A percentile compares a stretch with the other conserved stretches of the same genome.
phyloP scores from a whole-genome alignment of 345 rosid genomes.

The Pugionium dolabratum region DNA sequence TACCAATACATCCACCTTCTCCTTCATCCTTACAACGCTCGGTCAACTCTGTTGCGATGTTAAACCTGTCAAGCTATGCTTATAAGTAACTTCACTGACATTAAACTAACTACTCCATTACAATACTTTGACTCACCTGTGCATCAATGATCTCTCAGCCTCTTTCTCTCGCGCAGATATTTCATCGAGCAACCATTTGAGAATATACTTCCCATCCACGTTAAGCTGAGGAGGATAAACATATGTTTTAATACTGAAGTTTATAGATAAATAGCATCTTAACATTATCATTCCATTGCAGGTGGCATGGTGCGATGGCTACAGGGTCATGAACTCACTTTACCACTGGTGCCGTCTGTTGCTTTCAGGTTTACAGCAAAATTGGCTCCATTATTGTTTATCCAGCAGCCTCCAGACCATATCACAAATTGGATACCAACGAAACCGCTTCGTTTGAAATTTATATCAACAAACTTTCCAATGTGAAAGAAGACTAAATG shows the following conservation, averaged over 20 bases:
- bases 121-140: slow-evolving; percentile 44
- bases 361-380: slow-evolving; percentile 46
- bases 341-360: slow-evolving; percentile 38
- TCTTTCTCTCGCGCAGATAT: slow-evolving; percentile 59
- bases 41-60: slow-evolving; percentile 43
- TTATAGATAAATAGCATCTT: not conserved
- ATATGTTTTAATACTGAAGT: slow-evolving; percentile 6
- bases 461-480: slow-evolving; percentile 45
- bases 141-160: slow-evolving; percentile 73
- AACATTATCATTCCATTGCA: slow-evolving; percentile 2
- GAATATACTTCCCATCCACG: slow-evolving; percentile 44
- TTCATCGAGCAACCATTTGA: slow-evolving; percentile 69
- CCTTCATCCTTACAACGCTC: slow-evolving; percentile 59
- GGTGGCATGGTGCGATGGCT: slow-evolving; percentile 10
- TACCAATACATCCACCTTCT: slow-evolving; percentile 72
- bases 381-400: slow-evolving; percentile 55
- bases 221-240: slow-evolving; percentile 37
- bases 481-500: slow-evolving; percentile 3
- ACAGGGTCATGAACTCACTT: slow-evolving; percentile 37
- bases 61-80: slow-evolving; percentile 40
- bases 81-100: slow-evolving; percentile 31
- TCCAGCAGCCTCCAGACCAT: slow-evolving; percentile 59
- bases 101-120: not conserved
- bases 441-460: slow-evolving; percentile 51
- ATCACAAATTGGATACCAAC: slow-evolving; percentile 60